These are phyloP conservation scores for Lepiota subincarnata DNA, from an alignment of 768 basidiomycete genomes.

Conservation along the genomic window DNA sequence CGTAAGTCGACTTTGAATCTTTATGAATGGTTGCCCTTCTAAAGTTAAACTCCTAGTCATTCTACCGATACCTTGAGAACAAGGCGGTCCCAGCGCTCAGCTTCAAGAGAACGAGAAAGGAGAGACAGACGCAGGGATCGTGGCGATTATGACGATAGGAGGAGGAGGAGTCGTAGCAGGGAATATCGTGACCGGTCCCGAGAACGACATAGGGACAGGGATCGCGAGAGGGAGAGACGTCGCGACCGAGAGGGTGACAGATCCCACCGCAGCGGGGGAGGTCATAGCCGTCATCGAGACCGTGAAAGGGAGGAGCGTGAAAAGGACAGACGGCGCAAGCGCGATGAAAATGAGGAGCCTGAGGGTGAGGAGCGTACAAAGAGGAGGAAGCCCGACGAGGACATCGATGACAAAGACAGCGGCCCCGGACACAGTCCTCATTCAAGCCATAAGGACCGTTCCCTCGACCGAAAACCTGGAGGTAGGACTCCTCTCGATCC, in stretches of 20 bases:
- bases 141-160: slow-evolving; percentile 56
- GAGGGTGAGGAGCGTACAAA: slow-evolving; percentile 51
- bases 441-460: slow-evolving; percentile 38
- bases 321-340: slow-evolving; percentile 42
- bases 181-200: slow-evolving; percentile 57
- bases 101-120: slow-evolving; percentile 59
- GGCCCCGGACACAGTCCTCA: slow-evolving; percentile 48
- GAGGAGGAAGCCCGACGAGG: slow-evolving; percentile 59
- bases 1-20: slow-evolving; percentile 38
- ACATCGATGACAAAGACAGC: slow-evolving; percentile 36
- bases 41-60: slow-evolving; percentile 52
- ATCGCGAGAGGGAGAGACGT: slow-evolving; percentile 45
- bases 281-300: slow-evolving; percentile 45
- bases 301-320: slow-evolving; percentile 48
- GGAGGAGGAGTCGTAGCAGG: slow-evolving; percentile 59
- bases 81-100: slow-evolving; percentile 66
- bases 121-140: slow-evolving; percentile 51
- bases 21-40: not conserved
- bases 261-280: slow-evolving; percentile 44
- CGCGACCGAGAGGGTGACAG: slow-evolving; percentile 50
- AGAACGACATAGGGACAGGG: slow-evolving; percentile 47
- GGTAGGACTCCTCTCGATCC: slow-evolving; percentile 47
- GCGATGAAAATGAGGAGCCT: slow-evolving; percentile 31
- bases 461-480: slow-evolving; percentile 50
- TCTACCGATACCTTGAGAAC: slow-evolving; percentile 77